These are phyloP conservation scores for Dendrobium catenatum DNA, from an alignment of 106 monocot genomes.

Conservation along the genomic window DNA sequence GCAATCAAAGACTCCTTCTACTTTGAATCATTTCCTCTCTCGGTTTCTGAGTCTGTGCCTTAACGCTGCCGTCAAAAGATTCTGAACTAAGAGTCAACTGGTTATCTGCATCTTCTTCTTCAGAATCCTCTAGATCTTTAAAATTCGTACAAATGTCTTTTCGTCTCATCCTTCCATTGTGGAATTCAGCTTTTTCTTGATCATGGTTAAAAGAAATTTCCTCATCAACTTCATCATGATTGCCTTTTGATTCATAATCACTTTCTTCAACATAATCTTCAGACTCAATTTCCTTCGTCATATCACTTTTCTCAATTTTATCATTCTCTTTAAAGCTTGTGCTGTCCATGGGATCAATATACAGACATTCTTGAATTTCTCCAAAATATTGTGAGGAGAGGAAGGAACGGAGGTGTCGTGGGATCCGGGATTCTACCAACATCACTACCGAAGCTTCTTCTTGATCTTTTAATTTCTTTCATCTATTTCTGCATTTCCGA, in stretches of 20 bases:
- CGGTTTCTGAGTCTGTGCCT: constrained; percentile 21
- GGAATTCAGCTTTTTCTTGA: constrained; percentile 60
- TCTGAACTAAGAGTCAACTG: constrained; percentile 39
- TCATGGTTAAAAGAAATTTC: constrained; percentile 18
- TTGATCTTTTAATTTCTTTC: no score
- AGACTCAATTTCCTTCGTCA: constrained; percentile 16
- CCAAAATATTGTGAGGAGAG: no score
- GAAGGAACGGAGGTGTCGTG: no score
- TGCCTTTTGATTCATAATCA: constrained; percentile 23
- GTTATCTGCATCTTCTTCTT: constrained; percentile 35
- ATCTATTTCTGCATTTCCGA: no score
- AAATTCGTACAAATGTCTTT: constrained; percentile 53
- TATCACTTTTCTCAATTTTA: constrained; percentile 12
- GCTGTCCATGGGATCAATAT: constrained; percentile 7
- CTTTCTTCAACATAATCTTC: constrained; percentile 37
- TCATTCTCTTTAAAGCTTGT: constrained; percentile 10
- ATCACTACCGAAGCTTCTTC: no score
- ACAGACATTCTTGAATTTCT: not conserved
- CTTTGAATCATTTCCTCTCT: constrained; percentile 48
- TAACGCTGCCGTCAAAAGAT: constrained; percentile 37
- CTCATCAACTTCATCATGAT: constrained; percentile 26
- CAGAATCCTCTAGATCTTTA: constrained; percentile 39
- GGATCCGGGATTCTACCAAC: no score
- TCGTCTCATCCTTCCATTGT: constrained; percentile 70
- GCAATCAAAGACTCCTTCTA: constrained; percentile 82